Base-by-base conservation (phyloP, 2,329 filamentous ascomycete species). In the Ascosphaera acerosa region DNA sequence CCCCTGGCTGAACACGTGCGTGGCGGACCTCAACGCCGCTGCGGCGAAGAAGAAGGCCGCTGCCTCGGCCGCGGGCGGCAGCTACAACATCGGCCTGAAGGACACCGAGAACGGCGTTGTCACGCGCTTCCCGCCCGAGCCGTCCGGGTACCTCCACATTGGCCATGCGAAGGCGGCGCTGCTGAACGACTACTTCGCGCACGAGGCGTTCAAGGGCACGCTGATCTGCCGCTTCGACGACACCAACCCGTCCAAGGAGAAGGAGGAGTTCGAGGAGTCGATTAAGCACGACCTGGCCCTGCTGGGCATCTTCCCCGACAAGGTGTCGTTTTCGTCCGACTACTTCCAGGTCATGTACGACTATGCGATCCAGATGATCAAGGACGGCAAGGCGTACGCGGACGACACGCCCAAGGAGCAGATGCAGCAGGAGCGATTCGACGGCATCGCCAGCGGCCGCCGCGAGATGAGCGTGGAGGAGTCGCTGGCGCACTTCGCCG, bases 231-330 rank as follows among this genome's bases (percentile, higher is more conserved):
- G 87, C 36, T 87, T 97, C 46, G 87, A 97, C 49, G 87, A 97
- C 48, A 97, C 87, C 34, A 97, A 97, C 55, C 87, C 87, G 5
- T 72, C 76, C 36, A 94, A 94, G 52, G 87, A 97, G 62, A 92
- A 90, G 59, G 71, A 84, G 50, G 87, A 94, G 57, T 97, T 74
- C 50, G 74, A 94, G 50, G 81, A 94, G 53, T 66, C 81, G 4
- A 97, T 97, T 38, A 61, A 91, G 23, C 75, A 91, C 57, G 87
- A 97, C 52, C 65, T 92, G 31, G 70, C 71, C 31, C 64, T 94
- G 32, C 80, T 97, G 64, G 84, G 82, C 18, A 77, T 97, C 52
- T 77, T 76, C 54, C 77, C 82, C 15, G 84, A 92, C 52, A 65
- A 66, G 40, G 64, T 82, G 35, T 78, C 77, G 12, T 89, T 84